These are phyloP conservation scores for Penicillium vulpinum DNA, from an alignment of 2,329 filamentous ascomycete genomes.

Conservation along the genomic window DNA sequence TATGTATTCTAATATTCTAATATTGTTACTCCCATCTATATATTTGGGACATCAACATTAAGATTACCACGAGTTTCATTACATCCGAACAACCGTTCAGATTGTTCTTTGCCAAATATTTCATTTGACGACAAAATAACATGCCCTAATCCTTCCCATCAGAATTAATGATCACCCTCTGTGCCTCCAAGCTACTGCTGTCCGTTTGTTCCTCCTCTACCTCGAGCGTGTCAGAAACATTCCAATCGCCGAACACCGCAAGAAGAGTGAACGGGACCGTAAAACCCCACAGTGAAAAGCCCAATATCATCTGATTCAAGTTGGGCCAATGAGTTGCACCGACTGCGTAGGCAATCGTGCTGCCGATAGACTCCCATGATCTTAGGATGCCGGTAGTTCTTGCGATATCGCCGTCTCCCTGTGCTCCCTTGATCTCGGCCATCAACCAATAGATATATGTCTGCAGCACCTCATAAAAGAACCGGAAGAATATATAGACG, in stretches of 20 bases:
- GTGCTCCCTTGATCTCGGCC: constrained; percentile 31
- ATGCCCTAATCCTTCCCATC: not conserved
- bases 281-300: constrained; percentile 31
- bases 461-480: constrained; percentile 55
- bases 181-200: constrained; percentile 12
- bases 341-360: constrained; percentile 35
- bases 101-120: not conserved
- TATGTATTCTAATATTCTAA: not conserved
- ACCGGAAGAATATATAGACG: constrained; percentile 51
- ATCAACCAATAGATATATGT: constrained; percentile 57
- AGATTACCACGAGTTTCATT: not conserved
- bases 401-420: constrained; percentile 33
- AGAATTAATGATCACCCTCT: constrained; percentile 7
- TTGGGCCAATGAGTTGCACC: constrained; percentile 33
- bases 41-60: not conserved
- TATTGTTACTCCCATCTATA: not conserved
- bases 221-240: not conserved
- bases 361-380: constrained; percentile 36
- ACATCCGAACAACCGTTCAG: not conserved
- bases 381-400: constrained; percentile 34
- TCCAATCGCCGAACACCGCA: constrained; percentile 20
- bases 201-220: constrained; percentile 2
- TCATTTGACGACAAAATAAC: not conserved
- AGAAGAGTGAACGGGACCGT: constrained; percentile 26
- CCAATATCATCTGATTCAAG: constrained; percentile 34